Base-by-base conservation (phyloP, 2,329 filamentous ascomycete genomes). In the Talaromyces sp. region DNA sequence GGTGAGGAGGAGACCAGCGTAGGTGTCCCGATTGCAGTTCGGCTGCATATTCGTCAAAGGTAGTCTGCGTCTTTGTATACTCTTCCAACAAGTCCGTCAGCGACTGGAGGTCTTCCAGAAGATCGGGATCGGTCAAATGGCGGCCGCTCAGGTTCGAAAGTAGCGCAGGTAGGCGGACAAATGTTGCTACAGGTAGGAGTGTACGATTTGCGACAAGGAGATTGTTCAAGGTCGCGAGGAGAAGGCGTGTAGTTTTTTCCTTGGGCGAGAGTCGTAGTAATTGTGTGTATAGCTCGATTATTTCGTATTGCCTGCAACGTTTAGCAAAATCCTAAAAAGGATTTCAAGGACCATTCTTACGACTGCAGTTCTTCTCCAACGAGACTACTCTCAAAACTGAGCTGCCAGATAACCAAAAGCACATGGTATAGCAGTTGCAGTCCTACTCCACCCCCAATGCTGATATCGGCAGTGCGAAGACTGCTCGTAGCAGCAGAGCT, bases 351-450 rank as follows among this genome's bases (percentile, higher is more conserved):
- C 35, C 27, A 45, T 58, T 8, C 89, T 72, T 84, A 95, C 91
- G 93, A 88, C 78, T 98, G 91, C 65, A 99, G 83, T 48, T 94
- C 93, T 66, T 90, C 88, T 13, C 92, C 92, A 58, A 90, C 83
- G 13, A 87, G 76, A 65, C 82, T 78, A 35, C 84, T 87, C 76
- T 98, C 95, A 70, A 99, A 99, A 74, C 93, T 97, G 70, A 99
- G 83, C 82, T 98, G 93, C 95, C 95, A 99, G 65, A 99, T 82
- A 13, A 96, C 93, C 60, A 99, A 84, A 24, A 99, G 85, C 16
- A 97, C 91, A 73, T 97, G 92, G 76, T 99, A 99, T 47, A 99
- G 85, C 47, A 98, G 85, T 77, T 99, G 95, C 47, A 99, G 82
- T 2, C 93, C 92, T 66, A 99, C 92, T 9, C 93, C 93, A 58